Percentiles rank a stretch among this genome's conserved stretches.
Evolutionary conservation across 345 rosid species (phyloP).

Genomic region (Gossypium arboreum): DNA sequence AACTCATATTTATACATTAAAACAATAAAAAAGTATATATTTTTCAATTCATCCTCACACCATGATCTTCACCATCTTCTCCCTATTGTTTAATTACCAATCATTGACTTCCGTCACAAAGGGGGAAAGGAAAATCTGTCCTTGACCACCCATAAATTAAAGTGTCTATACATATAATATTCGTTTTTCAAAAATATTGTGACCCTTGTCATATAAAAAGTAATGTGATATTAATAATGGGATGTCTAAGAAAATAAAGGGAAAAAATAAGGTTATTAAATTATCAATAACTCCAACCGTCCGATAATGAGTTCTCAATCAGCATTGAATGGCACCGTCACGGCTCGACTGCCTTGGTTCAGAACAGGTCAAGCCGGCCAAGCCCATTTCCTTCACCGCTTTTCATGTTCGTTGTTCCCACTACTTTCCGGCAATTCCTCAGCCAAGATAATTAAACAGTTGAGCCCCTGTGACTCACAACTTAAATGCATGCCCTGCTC

Average conservation of each 20-base stretch:
- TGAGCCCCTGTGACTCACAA: neutral
- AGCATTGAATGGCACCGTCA: neutral
- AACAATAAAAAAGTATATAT: too few relatives aligned
- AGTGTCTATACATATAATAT: neutral
- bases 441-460: neutral
- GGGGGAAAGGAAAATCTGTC: neutral
- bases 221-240: too few relatives aligned
- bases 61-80: neutral
- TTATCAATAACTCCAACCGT: neutral
- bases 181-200: neutral
- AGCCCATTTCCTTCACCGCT: neutral
- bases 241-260: neutral
- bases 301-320: neutral
- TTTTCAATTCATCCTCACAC: too few relatives aligned
- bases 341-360: neutral
- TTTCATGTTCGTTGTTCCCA: neutral
- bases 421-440: neutral
- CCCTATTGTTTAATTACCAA: neutral
- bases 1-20: too few relatives aligned
- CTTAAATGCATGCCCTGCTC: conserved; percentile 7
- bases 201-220: neutral
- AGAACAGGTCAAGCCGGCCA: neutral
- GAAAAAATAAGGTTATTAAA: neutral
- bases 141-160: neutral
- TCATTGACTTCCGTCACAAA: too few relatives aligned